phyloP scores from a whole-genome alignment of 345 rosid species.

The Pugionium dolabratum region DNA sequence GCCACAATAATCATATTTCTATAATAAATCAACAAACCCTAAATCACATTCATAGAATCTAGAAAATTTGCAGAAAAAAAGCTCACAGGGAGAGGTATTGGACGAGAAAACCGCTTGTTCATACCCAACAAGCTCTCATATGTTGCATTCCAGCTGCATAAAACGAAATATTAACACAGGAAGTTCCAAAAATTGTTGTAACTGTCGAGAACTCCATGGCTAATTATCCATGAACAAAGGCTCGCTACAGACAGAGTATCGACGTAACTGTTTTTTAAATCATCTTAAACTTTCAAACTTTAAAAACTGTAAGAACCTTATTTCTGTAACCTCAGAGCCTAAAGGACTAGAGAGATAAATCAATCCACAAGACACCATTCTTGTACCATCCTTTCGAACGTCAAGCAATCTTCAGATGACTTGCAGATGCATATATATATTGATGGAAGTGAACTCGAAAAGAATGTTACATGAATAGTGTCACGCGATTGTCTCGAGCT shows the following conservation, averaged over 20 bases:
- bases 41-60: background rate
- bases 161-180: background rate
- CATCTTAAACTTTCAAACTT: background rate
- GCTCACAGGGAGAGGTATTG: slow-evolving; percentile 77
- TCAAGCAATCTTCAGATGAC: background rate
- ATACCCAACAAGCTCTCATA: slow-evolving; percentile 65
- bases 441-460: background rate
- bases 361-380: slow-evolving; percentile 19
- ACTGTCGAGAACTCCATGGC: background rate
- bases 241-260: no score
- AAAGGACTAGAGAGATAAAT: slow-evolving; percentile 8
- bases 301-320: background rate
- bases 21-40: slow-evolving; percentile 10
- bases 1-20: slow-evolving; percentile 15
- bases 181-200: background rate
- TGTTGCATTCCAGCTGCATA: slow-evolving; percentile 64
- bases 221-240: background rate
- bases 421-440: slow-evolving; percentile 18
- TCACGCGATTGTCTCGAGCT: background rate
- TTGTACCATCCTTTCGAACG: slow-evolving; percentile 7
- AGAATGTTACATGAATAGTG: background rate
- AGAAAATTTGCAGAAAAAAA: background rate
- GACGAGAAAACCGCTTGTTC: slow-evolving; percentile 59
- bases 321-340: background rate
- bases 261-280: no score